These are phyloP conservation scores for Penicillium maclennaniae DNA, from an alignment of 495 filamentous ascomycete genomes.

Conservation along the genomic window DNA sequence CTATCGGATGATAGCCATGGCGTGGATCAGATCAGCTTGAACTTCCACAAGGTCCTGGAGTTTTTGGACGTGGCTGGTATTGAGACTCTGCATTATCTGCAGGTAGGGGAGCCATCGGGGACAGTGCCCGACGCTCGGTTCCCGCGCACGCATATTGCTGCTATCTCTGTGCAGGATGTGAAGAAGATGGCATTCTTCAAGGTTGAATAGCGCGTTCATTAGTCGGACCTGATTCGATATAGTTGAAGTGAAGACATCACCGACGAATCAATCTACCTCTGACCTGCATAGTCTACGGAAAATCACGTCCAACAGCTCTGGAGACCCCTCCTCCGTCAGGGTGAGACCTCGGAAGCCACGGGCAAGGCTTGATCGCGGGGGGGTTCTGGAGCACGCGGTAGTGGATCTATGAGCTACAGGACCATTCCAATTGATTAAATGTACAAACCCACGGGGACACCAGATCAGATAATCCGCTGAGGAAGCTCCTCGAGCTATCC, in stretches of 20 bases:
- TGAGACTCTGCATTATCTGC: slow-evolving; percentile 37
- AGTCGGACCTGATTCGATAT: background rate
- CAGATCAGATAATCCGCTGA: background rate
- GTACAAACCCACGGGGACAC: background rate
- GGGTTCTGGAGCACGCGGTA: background rate
- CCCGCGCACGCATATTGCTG: slow-evolving; percentile 33
- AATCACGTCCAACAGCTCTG: background rate
- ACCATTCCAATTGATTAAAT: background rate
- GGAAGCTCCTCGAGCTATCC: background rate
- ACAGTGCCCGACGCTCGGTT: slow-evolving; percentile 37
- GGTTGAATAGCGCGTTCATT: background rate
- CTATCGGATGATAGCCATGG: slow-evolving; percentile 91
- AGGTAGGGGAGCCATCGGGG: slow-evolving; percentile 23
- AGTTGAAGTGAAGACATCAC: background rate
- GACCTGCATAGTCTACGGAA: background rate
- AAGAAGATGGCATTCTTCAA: slow-evolving; percentile 24
- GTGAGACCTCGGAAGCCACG: background rate
- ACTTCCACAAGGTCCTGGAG: slow-evolving; percentile 57
- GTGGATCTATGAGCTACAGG: background rate
- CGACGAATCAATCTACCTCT: background rate
- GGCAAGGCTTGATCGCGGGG: background rate
- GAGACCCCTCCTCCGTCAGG: background rate
- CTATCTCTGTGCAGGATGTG: slow-evolving; percentile 23
- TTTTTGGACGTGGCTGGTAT: slow-evolving; percentile 53
- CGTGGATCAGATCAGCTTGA: slow-evolving; percentile 70